Percentiles rank a stretch among this genome's conserved stretches.
These are phyloP conservation scores for Hygrophila difformis DNA, from an alignment of 257 asterid species.

Conservation along the genomic window DNA sequence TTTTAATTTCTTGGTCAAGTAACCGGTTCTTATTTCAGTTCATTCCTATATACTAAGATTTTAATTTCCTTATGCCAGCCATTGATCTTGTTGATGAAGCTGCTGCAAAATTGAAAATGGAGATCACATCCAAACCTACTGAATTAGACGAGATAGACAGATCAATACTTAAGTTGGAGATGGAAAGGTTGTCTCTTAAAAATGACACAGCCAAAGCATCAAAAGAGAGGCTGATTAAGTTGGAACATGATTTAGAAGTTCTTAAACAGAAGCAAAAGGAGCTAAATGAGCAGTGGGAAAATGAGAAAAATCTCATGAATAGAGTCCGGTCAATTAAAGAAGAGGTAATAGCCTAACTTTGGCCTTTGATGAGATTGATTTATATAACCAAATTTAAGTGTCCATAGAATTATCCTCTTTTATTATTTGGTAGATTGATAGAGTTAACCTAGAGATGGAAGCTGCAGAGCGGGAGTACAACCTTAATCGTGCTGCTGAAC, in stretches of 20 bases:
- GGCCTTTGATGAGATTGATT: conserved; percentile 4
- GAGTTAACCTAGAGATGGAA: conserved; percentile 92
- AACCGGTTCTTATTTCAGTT: neutral
- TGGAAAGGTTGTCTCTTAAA: conserved; percentile 85
- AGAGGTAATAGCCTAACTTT: conserved; percentile 44
- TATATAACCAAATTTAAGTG: neutral
- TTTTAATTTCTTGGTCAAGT: neutral
- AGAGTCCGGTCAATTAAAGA: conserved; percentile 68
- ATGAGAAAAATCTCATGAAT: conserved; percentile 68
- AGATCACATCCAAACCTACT: conserved; percentile 87
- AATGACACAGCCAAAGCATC: conserved; percentile 81
- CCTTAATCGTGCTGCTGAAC: conserved; percentile 90
- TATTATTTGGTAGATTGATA: conserved; percentile 51
- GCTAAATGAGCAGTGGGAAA: conserved; percentile 79
- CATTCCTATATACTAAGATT: neutral
- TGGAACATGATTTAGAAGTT: conserved; percentile 65
- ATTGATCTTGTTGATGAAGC: conserved; percentile 98
- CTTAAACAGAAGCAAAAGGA: conserved; percentile 60
- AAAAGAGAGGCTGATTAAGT: conserved; percentile 64
- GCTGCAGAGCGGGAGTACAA: conserved; percentile 96
- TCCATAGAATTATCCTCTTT: conserved; percentile 9
- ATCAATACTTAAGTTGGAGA: conserved; percentile 77
- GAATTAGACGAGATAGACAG: conserved; percentile 81
- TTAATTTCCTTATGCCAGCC: conserved; percentile 39
- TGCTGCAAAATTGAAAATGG: conserved; percentile 95